Percentiles rank a stretch among this genome's conserved stretches.
phyloP scores from a whole-genome alignment of 2,329 filamentous ascomycete species.

The Neoscytalidium dimidiatum region DNA sequence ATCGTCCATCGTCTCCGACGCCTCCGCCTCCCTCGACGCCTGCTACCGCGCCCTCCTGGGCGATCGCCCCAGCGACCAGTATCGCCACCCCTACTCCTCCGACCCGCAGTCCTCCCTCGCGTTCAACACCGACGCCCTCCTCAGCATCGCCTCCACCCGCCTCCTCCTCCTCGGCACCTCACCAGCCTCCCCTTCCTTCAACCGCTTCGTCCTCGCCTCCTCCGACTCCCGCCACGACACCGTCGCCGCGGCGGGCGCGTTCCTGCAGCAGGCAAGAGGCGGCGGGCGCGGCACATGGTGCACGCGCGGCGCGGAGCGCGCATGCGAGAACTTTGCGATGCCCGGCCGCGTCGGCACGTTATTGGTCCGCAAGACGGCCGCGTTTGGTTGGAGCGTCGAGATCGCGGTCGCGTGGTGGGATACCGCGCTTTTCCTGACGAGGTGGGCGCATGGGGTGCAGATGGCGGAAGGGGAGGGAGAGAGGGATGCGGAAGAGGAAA shows the following conservation, averaged over 20 bases:
- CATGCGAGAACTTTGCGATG: constrained; percentile 30
- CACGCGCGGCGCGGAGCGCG: constrained; percentile 30
- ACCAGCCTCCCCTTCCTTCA: constrained; percentile 26
- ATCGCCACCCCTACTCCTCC: constrained; percentile 22
- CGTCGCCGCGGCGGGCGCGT: constrained; percentile 26
- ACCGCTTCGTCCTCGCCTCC: constrained; percentile 31
- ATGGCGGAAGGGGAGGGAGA: constrained; percentile 21
- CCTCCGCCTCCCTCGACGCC: constrained; percentile 27
- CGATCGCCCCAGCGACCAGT: constrained; percentile 16
- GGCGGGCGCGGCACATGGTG: constrained; percentile 24
- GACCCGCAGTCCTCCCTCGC: constrained; percentile 33
- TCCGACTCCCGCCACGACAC: constrained; percentile 30
- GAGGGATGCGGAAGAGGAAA: constrained; percentile 26
- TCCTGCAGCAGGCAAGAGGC: constrained; percentile 19
- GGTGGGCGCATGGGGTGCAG: constrained; percentile 36
- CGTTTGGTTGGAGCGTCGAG: constrained; percentile 36
- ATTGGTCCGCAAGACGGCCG: constrained; percentile 34
- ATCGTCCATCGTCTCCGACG: background rate
- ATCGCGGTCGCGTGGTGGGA: constrained; percentile 39
- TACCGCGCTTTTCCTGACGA: constrained; percentile 33
- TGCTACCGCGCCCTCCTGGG: constrained; percentile 28
- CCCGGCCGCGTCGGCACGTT: constrained; percentile 31
- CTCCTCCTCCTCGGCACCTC: constrained; percentile 31
- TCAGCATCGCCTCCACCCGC: constrained; percentile 36
- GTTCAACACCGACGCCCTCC: constrained; percentile 37